These are phyloP conservation scores for Cichorium intybus DNA, from an alignment of 140 eudicot genomes.

Conservation along the genomic window DNA sequence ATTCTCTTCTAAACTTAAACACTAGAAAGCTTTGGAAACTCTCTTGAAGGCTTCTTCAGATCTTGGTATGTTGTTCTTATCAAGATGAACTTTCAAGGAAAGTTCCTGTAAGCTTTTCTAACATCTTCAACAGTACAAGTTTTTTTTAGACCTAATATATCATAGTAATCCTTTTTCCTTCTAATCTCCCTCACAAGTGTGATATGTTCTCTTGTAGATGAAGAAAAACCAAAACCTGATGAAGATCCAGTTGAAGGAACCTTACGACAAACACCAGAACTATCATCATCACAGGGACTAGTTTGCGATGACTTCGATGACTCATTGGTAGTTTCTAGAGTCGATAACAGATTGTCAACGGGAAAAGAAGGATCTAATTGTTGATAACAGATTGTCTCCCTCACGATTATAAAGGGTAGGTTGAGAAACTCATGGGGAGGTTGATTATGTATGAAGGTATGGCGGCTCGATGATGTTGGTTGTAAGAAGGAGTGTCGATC, in stretches of 20 bases:
- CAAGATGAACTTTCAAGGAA: slow-evolving; percentile 88
- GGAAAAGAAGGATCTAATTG: slow-evolving; percentile 56
- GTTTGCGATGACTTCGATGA: slow-evolving; percentile 29
- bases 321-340: slow-evolving; percentile 14
- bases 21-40: slow-evolving; percentile 77
- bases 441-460: too few species aligned
- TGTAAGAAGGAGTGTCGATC: too few species aligned
- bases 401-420: too few species aligned
- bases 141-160: slow-evolving; percentile 64
- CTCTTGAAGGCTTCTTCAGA: slow-evolving; percentile 82
- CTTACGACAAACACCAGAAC: slow-evolving; percentile 46
- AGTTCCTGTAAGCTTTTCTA: slow-evolving; percentile 73
- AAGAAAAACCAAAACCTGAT: slow-evolving; percentile 24
- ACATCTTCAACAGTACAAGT: slow-evolving; percentile 67
- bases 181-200: slow-evolving; percentile 55
- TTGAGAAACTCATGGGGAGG: too few species aligned
- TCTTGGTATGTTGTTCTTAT: slow-evolving; percentile 78
- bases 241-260: slow-evolving; percentile 29
- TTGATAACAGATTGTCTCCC: too few species aligned
- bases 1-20: slow-evolving; percentile 60
- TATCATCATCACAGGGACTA: slow-evolving; percentile 8
- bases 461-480: too few species aligned
- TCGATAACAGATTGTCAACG: slow-evolving; percentile 46
- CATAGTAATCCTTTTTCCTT: slow-evolving; percentile 69
- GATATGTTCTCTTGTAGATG: slow-evolving; percentile 52